Conservation (phyloP, 805 yeast genomes). For the Vanderwaltozyma yarrowii region DNA sequence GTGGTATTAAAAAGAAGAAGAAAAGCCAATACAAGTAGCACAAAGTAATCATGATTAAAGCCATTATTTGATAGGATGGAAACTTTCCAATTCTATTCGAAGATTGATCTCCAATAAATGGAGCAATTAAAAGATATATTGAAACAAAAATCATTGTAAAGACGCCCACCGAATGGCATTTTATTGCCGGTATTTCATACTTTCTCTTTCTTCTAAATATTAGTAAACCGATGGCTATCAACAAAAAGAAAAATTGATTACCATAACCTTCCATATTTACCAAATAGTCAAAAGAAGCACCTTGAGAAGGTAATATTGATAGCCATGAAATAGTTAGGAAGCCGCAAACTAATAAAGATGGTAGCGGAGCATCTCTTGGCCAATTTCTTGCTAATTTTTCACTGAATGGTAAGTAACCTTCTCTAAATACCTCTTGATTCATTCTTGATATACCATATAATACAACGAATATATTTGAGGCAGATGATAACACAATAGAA, state of each 20-base stretch:
- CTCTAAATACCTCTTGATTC: constrained; percentile 56
- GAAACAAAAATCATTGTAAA: constrained; percentile 37
- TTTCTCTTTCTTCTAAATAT: constrained; percentile 43
- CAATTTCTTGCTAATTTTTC: constrained; percentile 42
- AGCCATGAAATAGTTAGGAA: constrained; percentile 28
- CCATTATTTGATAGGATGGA: constrained; percentile 34
- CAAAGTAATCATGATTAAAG: constrained; percentile 31
- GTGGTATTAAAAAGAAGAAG: constrained; percentile 41
- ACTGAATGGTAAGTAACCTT: constrained; percentile 50
- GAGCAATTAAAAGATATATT: constrained; percentile 41
- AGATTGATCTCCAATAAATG: constrained; percentile 22
- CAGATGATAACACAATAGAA: constrained; percentile 50
- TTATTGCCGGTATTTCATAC: constrained; percentile 39
- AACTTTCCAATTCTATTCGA: constrained; percentile 18
- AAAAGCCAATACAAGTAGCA: constrained; percentile 49
- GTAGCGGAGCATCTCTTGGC: constrained; percentile 48
- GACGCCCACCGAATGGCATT: constrained; percentile 42
- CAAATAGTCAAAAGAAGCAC: constrained; percentile 32
- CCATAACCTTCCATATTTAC: constrained; percentile 40
- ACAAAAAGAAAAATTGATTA: constrained; percentile 37
- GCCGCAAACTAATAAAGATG: constrained; percentile 33
- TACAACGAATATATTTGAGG: constrained; percentile 54
- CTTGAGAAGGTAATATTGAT: constrained; percentile 27
- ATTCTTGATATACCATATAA: constrained; percentile 49
- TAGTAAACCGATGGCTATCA: constrained; percentile 49